A percentile compares a stretch with the other conserved stretches of the same genome.
phyloP scores from a whole-genome alignment of 2,329 filamentous ascomycete species.

The Fusarium tuaranense region DNA sequence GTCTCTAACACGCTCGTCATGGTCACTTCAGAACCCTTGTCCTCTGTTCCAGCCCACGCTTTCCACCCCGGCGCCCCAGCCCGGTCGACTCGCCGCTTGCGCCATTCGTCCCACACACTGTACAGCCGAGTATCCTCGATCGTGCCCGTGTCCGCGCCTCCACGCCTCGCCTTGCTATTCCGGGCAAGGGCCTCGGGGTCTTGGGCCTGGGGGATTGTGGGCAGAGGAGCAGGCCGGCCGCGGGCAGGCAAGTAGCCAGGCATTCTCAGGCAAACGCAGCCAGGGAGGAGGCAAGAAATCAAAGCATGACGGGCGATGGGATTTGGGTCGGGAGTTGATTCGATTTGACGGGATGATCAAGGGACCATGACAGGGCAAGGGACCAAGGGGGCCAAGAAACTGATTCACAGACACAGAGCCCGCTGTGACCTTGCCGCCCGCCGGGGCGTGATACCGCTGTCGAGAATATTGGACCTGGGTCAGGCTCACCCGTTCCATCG shows the following conservation, averaged over 20 bases:
- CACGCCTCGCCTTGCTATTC: constrained; percentile 44
- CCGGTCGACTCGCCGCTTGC: constrained; percentile 43
- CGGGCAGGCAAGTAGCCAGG: constrained; percentile 8
- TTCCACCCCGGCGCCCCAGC: constrained; percentile 40
- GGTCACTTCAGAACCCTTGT: constrained; percentile 41
- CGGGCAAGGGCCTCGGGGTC: constrained; percentile 32
- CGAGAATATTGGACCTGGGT: constrained; percentile 11
- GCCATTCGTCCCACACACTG: constrained; percentile 48
- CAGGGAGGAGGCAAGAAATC: constrained; percentile 23
- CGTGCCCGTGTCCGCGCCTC: constrained; percentile 43
- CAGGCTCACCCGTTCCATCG: constrained; percentile 20
- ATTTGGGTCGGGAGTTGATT: constrained; percentile 33
- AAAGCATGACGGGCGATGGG: constrained; percentile 24
- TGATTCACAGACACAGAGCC: constrained; percentile 25
- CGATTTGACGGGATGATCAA: constrained; percentile 27
- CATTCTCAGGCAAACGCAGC: constrained; percentile 19
- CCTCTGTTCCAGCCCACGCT: constrained; percentile 37
- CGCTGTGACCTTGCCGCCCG: constrained; percentile 19
- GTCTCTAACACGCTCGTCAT: constrained; percentile 42
- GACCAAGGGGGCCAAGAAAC: constrained; percentile 22
- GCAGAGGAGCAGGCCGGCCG: constrained; percentile 16
- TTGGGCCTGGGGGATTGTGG: constrained; percentile 17
- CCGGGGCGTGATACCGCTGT: constrained; percentile 17
- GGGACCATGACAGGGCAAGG: constrained; percentile 30
- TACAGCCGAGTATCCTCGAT: constrained; percentile 46